Percentiles rank a stretch among this genome's conserved stretches.
phyloP scores from a whole-genome alignment of 257 asterid genomes.

The Plantago ovata region DNA sequence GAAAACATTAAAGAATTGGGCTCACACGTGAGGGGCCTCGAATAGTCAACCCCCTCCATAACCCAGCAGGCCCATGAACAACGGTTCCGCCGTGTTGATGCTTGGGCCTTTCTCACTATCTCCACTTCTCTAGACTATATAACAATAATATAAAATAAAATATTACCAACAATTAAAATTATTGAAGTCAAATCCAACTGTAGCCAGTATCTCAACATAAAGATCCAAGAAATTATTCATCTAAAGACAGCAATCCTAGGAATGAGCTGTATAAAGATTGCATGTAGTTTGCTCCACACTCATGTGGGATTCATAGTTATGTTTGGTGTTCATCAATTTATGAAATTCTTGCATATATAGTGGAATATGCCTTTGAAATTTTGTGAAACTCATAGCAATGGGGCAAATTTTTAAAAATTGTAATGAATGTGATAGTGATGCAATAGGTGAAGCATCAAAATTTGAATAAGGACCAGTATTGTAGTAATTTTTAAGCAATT shows the following conservation, averaged over 20 bases:
- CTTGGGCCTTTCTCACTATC: constrained; percentile 28
- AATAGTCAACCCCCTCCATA: constrained; percentile 33
- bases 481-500: too few relatives aligned
- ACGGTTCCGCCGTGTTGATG: constrained; percentile 65
- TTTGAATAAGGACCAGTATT: too few relatives aligned
- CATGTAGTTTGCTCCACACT: too few relatives aligned
- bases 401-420: too few relatives aligned
- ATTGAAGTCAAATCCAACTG: constrained; percentile 26
- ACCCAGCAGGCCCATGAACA: constrained; percentile 50
- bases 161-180: too few relatives aligned
- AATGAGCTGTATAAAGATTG: constrained; percentile 24
- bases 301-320: too few relatives aligned
- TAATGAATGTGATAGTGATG: too few relatives aligned
- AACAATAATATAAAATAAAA: not conserved
- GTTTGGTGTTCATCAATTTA: too few relatives aligned
- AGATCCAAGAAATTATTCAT: not conserved
- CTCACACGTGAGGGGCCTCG: constrained; percentile 44
- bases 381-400: too few relatives aligned
- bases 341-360: too few relatives aligned
- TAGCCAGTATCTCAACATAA: not conserved
- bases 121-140: not conserved
- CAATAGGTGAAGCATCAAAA: too few relatives aligned
- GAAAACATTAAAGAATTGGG: constrained; percentile 20
- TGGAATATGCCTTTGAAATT: too few relatives aligned
- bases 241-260: constrained; percentile 31